Base-by-base conservation (phyloP, 192 early-diverging fungal species). In the Mortierella hygrophila region DNA sequence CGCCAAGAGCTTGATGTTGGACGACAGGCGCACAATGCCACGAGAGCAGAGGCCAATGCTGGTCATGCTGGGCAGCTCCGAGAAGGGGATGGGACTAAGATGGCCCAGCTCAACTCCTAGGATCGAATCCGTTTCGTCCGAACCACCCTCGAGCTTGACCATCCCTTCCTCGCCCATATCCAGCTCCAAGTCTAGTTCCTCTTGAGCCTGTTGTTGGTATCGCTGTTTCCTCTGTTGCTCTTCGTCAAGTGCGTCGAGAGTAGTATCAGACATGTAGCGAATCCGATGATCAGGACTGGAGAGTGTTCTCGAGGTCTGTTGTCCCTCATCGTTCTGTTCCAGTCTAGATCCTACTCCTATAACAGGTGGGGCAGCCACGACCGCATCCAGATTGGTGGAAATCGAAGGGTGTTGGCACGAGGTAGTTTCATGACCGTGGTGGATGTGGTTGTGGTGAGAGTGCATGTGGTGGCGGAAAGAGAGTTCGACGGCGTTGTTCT, bases 1-100 rank as follows among this genome's bases (percentile, higher is more conserved):
- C 23, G 73, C 69, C 18, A 96, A 85, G 47, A 95, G 91, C 10
- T 94, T 93, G 70, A 97, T 94, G 77, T 95, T 95, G 10, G 92
- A 91, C 63, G 93, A 93, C 55, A 97, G 82, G 74, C 84, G 85
- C 21, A 93, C 90, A 26, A 97, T 77, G n/a, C 84, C 81, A 49
- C 88, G 85, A 26, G 87, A 88, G 77, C 92, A 96, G 42, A 95
- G 82, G 41, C 93, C 93, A 74, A 96, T 91, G 79, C 88, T 88
- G 57, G 85, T 89, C 42, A 89, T 65, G 42, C 79, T 89, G 18
- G 82, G 89, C 70, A 89, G 70, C 38, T 89, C 89, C 0, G 82
- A 84, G 69, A 89, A 89, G 4, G 81, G 75, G 46, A 89, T 82
- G 6, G 73, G 75, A 52, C 80, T 85, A 46, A 89, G 68, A n/a